Evolutionary conservation across 2,329 filamentous ascomycete species (phyloP).

Genomic region (Ophiosphaerella korrae): DNA sequence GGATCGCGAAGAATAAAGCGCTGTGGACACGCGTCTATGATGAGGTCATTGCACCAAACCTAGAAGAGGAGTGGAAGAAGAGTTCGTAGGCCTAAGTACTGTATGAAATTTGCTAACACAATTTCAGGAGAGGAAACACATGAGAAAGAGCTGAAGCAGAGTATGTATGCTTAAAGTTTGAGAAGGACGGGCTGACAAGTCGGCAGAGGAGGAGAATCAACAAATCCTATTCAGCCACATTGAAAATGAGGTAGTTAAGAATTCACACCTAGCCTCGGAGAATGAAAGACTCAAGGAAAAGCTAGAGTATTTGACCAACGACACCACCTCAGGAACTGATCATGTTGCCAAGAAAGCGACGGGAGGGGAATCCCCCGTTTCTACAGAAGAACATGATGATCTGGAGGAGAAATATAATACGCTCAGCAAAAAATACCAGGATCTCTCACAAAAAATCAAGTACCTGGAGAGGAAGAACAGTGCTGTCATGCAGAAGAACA

Average conservation of each 20-base stretch:
- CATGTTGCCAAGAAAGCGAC: background rate
- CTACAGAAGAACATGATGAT: conserved; percentile 32
- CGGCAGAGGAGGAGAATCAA: conserved; percentile 36
- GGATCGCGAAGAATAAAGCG: conserved; percentile 36
- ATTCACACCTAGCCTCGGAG: conserved; percentile 30
- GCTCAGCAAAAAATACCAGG: conserved; percentile 38
- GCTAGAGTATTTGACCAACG: background rate
- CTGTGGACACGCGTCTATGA: conserved; percentile 39
- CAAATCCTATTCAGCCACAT: conserved; percentile 32
- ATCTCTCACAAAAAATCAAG: conserved; percentile 32
- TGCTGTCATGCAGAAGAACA: conserved; percentile 43
- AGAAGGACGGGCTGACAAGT: conserved; percentile 4
- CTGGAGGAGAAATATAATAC: conserved; percentile 39
- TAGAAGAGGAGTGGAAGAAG: conserved; percentile 41
- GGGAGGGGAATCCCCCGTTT: conserved; percentile 6
- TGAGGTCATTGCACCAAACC: conserved; percentile 41
- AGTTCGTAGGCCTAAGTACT: conserved; percentile 23
- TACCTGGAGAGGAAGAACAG: conserved; percentile 43
- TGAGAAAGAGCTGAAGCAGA: conserved; percentile 29
- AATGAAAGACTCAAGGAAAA: conserved; percentile 25
- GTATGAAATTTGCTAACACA: conserved; percentile 5
- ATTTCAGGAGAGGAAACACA: conserved; percentile 32
- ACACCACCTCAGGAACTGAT: background rate
- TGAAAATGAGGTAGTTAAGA: conserved; percentile 32
- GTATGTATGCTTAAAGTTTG: conserved; percentile 16